Base-by-base conservation (phyloP, 805 yeast species). In the Candida boleticola region DNA sequence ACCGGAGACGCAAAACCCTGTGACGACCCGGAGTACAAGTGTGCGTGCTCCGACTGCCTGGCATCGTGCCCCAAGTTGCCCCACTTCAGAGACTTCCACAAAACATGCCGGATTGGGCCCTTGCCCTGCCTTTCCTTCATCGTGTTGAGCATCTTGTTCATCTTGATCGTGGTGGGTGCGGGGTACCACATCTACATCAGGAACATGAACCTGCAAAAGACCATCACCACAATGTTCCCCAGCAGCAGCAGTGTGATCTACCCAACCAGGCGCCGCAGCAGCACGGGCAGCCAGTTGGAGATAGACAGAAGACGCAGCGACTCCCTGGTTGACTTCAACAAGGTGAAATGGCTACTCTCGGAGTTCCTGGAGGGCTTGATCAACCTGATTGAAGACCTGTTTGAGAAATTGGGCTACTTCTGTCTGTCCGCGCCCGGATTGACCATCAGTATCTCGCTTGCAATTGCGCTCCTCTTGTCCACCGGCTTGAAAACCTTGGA, bases 21-120 rank as follows among this genome's bases (percentile, higher is more conserved):
- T 59, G 76, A 80, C 49, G 90, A 83, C 49, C 60, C 67, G 1
- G 72, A 68, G 32, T 92, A 79, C 58, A 77, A 77, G 49, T 89
- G 97, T 64, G 86, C 98, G 0, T 92, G 99, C 56, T 75, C 96
- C 0, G 99, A 92, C 62, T 92, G 99, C 61, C 80, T 85, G 0
- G 68, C 60, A 1, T 76, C 89, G 1, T 92, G 99, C 55, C 97
- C 98, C 0, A 55, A 49, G 0, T 69, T 92, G 18, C 79, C 80
- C 0, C 64, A 66, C 0, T 58, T 83, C 29, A 55, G 61, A 5
- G 59, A 64, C 1, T 57, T 54, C 29, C 51, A 58, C 2, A 57
- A 61, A 0, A 44, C 47, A 3, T 86, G 96, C 58, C 63, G 55
- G 25, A 71, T 89, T 1, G 86, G 84, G 0, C 60, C 64, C 0